Base-by-base conservation (phyloP, 305 asterid genomes). In the Fraxinus floribunda region DNA sequence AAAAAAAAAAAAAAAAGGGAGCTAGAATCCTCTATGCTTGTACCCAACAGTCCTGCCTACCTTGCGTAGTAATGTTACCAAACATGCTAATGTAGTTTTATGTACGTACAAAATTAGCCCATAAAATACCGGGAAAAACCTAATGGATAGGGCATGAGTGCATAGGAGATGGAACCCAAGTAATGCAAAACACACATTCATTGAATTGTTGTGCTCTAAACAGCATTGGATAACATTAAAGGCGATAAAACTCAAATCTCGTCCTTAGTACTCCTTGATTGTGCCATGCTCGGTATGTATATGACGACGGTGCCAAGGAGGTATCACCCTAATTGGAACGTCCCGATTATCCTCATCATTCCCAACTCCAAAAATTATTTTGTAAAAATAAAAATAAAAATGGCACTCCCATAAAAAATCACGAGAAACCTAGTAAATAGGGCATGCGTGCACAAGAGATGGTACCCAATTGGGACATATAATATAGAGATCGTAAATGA, bases 381-480 rank as follows among this genome's bases (percentile, higher is more conserved):
- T 36, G 0, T 36, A 6, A 36, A 35, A 4, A 35, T 3, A 5
- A 4, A 35, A 35, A 35, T 3, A 36, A 36, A 36, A 38, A 38
- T 5, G 41, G 20, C 4, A 2, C 20, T 16, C 68, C 24, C 24
- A 16, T 18, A 62, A 62, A 2, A 62, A 22, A 62, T 7, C 9
- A 16, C 3, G 1, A 60, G 30, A 60, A 60, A 20, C 70, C 30
- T 60, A 60, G 30, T 60, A 10, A 10, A 60, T 7, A 6, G 29
- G 13, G 71, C 71, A 62, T 6, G 71, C 24, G 71, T 30, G 11
- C 13, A 49, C 35, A 62, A 79, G 66, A 39, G 75, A 73, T 74
- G 74, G 83, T n/a, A 34, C 68, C 36, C 73, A 76, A 76, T 16
- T 75, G 78, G 71, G 71, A 18, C 20, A 62, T 22, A 62, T 4